phyloP scores from a whole-genome alignment of 768 basidiomycete species.

The Mycena crocata region DNA sequence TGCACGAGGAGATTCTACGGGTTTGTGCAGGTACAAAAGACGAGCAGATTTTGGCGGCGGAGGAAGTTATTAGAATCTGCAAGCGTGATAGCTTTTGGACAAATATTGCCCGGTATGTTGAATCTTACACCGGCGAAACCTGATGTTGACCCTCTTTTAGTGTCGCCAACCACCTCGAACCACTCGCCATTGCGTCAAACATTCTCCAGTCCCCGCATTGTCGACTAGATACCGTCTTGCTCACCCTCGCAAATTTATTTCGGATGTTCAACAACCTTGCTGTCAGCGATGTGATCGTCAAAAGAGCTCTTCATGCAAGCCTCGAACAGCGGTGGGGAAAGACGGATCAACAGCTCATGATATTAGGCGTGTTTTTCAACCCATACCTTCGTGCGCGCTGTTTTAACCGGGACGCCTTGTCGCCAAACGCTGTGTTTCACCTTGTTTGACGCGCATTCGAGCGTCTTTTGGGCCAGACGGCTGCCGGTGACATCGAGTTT shows the following conservation, averaged over 20 bases:
- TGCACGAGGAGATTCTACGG: background rate
- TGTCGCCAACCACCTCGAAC: constrained; percentile 36
- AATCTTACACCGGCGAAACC: background rate
- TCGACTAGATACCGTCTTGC: constrained; percentile 40
- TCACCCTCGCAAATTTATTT: constrained; percentile 40
- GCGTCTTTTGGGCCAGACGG: background rate
- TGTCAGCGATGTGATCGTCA: background rate
- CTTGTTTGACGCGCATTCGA: constrained; percentile 1
- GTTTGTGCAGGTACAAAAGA: background rate
- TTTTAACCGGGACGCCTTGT: background rate
- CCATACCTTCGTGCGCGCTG: constrained; percentile 10
- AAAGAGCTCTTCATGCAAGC: background rate
- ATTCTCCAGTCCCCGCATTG: constrained; percentile 36
- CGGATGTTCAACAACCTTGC: constrained; percentile 18
- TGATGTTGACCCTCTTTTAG: background rate
- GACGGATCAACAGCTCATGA: constrained; percentile 27
- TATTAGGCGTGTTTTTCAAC: constrained; percentile 24
- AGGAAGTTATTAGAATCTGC: background rate
- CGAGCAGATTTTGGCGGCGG: constrained; percentile 7
- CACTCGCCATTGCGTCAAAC: constrained; percentile 42
- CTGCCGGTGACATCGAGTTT: constrained; percentile 1
- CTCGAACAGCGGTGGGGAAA: constrained; percentile 25
- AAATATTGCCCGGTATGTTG: constrained; percentile 19
- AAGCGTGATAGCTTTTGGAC: constrained; percentile 23
- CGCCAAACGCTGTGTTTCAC: background rate